Conservation (phyloP, 441 rosid genomes). For the Adansonia gregorii region DNA sequence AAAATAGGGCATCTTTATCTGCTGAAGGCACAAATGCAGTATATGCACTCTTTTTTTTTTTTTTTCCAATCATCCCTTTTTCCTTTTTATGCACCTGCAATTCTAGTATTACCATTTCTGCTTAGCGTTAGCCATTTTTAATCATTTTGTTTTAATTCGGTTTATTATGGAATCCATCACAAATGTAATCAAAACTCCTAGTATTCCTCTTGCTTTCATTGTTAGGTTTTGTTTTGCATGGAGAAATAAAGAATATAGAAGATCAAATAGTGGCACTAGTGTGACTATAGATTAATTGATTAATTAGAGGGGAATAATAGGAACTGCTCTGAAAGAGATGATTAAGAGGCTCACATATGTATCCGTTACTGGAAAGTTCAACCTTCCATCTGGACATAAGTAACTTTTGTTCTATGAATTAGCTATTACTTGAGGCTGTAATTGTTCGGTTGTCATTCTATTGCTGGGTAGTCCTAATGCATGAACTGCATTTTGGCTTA, state of each 20-base stretch:
- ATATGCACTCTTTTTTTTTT: neutral
- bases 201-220: neutral
- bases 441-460: neutral
- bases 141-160: neutral
- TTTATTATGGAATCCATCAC: neutral
- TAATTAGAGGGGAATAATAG: neutral
- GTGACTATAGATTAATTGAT: neutral
- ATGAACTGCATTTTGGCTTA: neutral
- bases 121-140: neutral
- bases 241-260: neutral
- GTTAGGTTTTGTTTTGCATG: neutral
- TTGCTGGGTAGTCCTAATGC: neutral
- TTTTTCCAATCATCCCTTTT: neutral
- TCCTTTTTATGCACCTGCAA: slow-evolving; percentile 11
- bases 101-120: neutral
- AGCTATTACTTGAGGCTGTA: neutral
- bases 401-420: neutral
- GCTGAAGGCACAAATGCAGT: slow-evolving; percentile 12
- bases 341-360: neutral
- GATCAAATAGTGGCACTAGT: neutral
- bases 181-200: neutral
- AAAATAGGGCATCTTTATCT: slow-evolving; percentile 8
- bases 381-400: neutral
- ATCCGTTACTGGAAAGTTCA: neutral
- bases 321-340: neutral